phyloP scores from a whole-genome alignment of 306 rosid species.

The Castanea crenata region DNA sequence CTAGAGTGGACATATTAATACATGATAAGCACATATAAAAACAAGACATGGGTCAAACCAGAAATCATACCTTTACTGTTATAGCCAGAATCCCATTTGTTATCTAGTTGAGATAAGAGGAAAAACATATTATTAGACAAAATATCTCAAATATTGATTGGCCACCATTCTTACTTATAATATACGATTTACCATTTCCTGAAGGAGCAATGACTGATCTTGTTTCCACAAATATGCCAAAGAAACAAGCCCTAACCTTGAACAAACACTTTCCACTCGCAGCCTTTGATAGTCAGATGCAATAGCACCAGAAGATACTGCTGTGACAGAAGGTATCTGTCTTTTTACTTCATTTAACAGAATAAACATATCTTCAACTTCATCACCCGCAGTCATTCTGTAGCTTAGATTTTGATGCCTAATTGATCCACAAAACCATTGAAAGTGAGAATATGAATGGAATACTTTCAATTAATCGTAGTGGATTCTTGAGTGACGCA shows the following conservation, averaged over 20 bases:
- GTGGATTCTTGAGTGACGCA: background rate
- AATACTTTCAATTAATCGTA: conserved; percentile 1
- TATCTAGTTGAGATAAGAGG: conserved; percentile 47
- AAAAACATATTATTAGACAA: background rate
- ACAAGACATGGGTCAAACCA: conserved; percentile 11
- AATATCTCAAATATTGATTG: background rate
- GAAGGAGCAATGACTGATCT: conserved; percentile 91
- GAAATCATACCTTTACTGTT: conserved; percentile 76
- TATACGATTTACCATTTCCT: conserved; percentile 75
- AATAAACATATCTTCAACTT: conserved; percentile 90
- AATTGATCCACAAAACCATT: conserved; percentile 20
- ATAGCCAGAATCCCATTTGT: conserved; percentile 72
- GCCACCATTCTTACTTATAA: conserved; percentile 14
- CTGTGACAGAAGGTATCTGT: conserved; percentile 75
- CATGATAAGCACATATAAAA: conserved; percentile 10
- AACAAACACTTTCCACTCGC: conserved; percentile 96
- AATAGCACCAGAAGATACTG: conserved; percentile 96
- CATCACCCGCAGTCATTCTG: conserved; percentile 81
- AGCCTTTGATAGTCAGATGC: conserved; percentile 97
- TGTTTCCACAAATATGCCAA: conserved; percentile 95
- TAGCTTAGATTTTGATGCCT: conserved; percentile 92
- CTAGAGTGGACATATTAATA: conserved; percentile 5
- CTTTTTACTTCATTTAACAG: conserved; percentile 83
- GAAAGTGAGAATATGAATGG: conserved; percentile 12
- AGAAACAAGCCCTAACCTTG: conserved; percentile 99